Conservation (phyloP, 129 eudicot species). For the Flaveria linearis region DNA sequence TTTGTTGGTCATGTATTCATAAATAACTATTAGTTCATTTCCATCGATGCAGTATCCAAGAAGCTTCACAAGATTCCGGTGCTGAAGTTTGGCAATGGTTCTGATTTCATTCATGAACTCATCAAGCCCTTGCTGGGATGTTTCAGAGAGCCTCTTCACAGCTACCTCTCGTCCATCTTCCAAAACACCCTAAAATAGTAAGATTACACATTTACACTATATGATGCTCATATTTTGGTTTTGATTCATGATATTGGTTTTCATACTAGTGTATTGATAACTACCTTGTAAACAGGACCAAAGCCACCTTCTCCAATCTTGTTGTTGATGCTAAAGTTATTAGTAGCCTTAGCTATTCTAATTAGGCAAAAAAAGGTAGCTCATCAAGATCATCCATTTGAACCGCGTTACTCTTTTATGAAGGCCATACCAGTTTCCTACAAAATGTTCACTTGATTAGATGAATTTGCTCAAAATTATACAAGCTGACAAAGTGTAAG, state of each 20-base stretch:
- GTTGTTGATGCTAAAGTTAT: slow-evolving; percentile 5
- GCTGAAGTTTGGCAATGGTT: slow-evolving; percentile 52
- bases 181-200: slow-evolving; percentile 33
- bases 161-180: slow-evolving; percentile 42
- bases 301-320: slow-evolving; percentile 28
- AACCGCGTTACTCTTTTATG: slow-evolving; percentile 3
- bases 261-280: background rate
- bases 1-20: slow-evolving; percentile 48
- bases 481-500: slow-evolving; percentile 9
- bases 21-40: slow-evolving; percentile 36
- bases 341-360: slow-evolving; percentile 16
- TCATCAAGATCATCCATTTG: slow-evolving; percentile 19
- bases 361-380: slow-evolving; percentile 6
- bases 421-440: slow-evolving; percentile 8
- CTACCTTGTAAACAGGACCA: slow-evolving; percentile 27
- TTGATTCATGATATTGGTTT: background rate
- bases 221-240: background rate
- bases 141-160: slow-evolving; percentile 41
- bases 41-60: slow-evolving; percentile 48
- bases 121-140: slow-evolving; percentile 39
- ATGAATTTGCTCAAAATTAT: background rate
- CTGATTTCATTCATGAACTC: slow-evolving; percentile 38
- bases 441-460: slow-evolving; percentile 8
- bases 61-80: slow-evolving; percentile 57
- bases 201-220: background rate